These are phyloP conservation scores for Candida saitoana DNA, from an alignment of 805 yeast species.

Conservation along the genomic window DNA sequence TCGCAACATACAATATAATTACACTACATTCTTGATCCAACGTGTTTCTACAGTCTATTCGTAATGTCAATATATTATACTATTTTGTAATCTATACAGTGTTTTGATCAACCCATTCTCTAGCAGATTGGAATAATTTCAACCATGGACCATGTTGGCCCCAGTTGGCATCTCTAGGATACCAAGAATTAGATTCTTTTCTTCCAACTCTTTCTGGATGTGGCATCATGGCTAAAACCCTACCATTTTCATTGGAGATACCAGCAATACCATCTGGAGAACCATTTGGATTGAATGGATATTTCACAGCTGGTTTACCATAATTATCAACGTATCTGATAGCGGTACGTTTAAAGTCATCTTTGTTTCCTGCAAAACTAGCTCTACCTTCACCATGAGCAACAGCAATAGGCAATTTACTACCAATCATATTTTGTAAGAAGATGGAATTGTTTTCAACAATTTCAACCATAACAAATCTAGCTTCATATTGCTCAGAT, in stretches of 20 bases:
- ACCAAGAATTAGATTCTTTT: constrained; percentile 86
- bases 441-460: constrained; percentile 59
- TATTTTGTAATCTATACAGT: constrained; percentile 4
- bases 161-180: constrained; percentile 68
- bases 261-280: constrained; percentile 93
- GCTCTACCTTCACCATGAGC: constrained; percentile 99
- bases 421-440: constrained; percentile 88
- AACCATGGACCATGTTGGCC: constrained; percentile 94
- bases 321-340: constrained; percentile 87
- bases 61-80: too few relatives aligned
- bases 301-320: constrained; percentile 75
- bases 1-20: too few relatives aligned
- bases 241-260: constrained; percentile 82
- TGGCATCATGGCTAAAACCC: constrained; percentile 98
- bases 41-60: too few relatives aligned
- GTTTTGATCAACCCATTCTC: constrained; percentile 76
- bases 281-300: constrained; percentile 96
- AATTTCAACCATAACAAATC: constrained; percentile 85
- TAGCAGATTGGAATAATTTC: constrained; percentile 83
- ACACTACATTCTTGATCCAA: too few relatives aligned
- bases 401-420: constrained; percentile 91
- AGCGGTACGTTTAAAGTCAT: constrained; percentile 50
- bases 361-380: constrained; percentile 47
- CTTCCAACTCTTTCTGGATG: constrained; percentile 95
- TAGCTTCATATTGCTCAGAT: constrained; percentile 95